Base-by-base conservation (phyloP, 2,329 filamentous ascomycete species). In the Hypoxylon sp. region DNA sequence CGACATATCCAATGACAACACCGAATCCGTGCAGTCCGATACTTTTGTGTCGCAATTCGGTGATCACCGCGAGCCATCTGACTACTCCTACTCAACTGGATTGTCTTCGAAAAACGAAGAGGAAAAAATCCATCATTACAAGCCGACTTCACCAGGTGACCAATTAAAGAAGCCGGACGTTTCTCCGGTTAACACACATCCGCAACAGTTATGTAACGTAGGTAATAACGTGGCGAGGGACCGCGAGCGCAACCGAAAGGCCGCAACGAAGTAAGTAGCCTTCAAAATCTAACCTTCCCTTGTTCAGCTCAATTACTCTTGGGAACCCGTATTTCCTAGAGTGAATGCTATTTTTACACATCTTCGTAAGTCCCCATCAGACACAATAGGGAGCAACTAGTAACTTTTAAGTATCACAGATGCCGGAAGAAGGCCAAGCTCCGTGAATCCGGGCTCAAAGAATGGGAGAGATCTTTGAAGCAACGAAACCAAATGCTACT, bases 341-440 rank as follows among this genome's bases (percentile, higher is more conserved):
- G n/a, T n/a, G n/a, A n/a, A n/a, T n/a, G n/a, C n/a, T n/a, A n/a
- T n/a, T n/a, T n/a, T n/a, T n/a, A n/a, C 14, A 28, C 14, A 48
- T 11, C 3, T 25, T 23, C n/a, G 45, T 48, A 28, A 25, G 45
- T 21, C 45, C 25, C 45, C 14, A 1, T 28, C n/a, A n/a, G n/a
- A n/a, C n/a, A n/a, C n/a, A n/a, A n/a, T n/a, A n/a, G n/a, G n/a
- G n/a, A n/a, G n/a, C n/a, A n/a, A n/a, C n/a, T n/a, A n/a, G n/a
- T n/a, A n/a, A n/a, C n/a, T n/a, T n/a, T n/a, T n/a, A n/a, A n/a
- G n/a, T n/a, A n/a, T n/a, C n/a, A n/a, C n/a, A 23, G 21, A 3
- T 48, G 21, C 21, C 45, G 25, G 21, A 25, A 48, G 17, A 43
- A 48, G 45, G 25, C 21, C 21, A 48, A 48, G 28, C 21, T 48